Evolutionary conservation across 495 filamentous ascomycete species (phyloP).

Genomic region (Penicillium atrosanguineum): DNA sequence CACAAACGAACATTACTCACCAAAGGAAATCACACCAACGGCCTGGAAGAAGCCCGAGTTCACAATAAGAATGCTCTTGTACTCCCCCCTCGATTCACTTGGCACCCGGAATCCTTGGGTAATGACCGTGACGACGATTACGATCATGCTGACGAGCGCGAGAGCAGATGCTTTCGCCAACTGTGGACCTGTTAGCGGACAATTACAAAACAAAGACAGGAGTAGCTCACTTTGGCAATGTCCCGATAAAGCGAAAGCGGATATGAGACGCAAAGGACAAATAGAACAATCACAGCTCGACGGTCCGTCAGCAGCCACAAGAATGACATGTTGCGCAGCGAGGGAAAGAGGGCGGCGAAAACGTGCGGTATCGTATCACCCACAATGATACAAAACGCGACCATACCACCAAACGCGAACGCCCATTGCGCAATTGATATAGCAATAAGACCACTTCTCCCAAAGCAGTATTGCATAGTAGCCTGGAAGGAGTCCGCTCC

Average conservation of each 20-base stretch:
- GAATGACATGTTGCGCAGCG: constrained; percentile 66
- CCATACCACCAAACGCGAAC: constrained; percentile 98
- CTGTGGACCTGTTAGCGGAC: constrained; percentile 46
- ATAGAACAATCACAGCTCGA: constrained; percentile 78
- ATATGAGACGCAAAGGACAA: constrained; percentile 83
- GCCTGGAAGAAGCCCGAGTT: constrained; percentile 90
- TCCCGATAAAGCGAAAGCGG: constrained; percentile 91
- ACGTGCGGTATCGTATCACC: constrained; percentile 95
- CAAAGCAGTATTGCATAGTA: constrained; percentile 93
- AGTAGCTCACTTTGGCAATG: constrained; percentile 78
- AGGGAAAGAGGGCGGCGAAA: constrained; percentile 75
- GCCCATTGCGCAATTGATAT: constrained; percentile 92
- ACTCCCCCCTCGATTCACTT: constrained; percentile 61
- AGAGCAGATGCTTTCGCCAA: constrained; percentile 92
- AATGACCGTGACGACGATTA: constrained; percentile 87
- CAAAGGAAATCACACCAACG: constrained; percentile 96
- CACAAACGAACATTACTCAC: constrained; percentile 42
- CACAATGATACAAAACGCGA: constrained; percentile 96
- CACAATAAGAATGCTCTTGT: constrained; percentile 65
- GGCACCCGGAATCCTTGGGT: constrained; percentile 78
- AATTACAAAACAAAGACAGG: not conserved
- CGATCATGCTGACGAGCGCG: constrained; percentile 83
- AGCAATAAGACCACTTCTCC: constrained; percentile 79
- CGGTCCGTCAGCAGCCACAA: constrained; percentile 79
- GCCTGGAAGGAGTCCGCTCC: constrained; percentile 91